Base-by-base conservation (phyloP, 257 asterid species). In the Solanum raphanifolium region DNA sequence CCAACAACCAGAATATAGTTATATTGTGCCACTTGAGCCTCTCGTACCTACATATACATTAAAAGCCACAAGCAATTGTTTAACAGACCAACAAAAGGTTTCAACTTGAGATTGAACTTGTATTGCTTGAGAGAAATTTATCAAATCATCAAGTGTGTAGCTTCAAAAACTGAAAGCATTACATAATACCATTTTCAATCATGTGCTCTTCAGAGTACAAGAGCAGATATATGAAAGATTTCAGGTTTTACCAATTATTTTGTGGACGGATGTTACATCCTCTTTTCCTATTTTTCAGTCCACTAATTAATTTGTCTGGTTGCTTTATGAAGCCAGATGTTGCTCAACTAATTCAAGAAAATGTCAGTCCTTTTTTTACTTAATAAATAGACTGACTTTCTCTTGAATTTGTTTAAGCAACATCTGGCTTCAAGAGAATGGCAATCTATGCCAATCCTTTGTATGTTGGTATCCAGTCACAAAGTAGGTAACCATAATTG, bases 1-100 rank as follows among this genome's bases (percentile, higher is more conserved):
- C 99, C 99, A 86, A 97, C 99, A 16, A 97, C 99, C 91, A 97
- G 89, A 85, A 97, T 97, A 89, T 92, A 96, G 94, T 97, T 97
- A 96, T 94, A 97, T 78, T 97, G 98, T 0, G 98, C 98, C 91
- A 95, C 6, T 87, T 97, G 98, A 91, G 99, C 99, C 94, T 97
- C 99, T 86, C 98, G 92, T 75, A 97, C 98, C 99, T 97, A 88
- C 86, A 93, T 52, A 82, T 31, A 48, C 43, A 29, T 48, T 5
- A 82, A 48, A 32, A 81, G 82, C 66, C 41, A 21, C 46, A 21
- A 48, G 46, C 46, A 69, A 48, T 65, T 13, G 81, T 46, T 79
- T 79, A 89, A 27, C 62, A 34, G 48, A n/a, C 72, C 71, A 74
- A 73, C 58, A 36, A 15, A 87, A 69, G 32, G 4, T 35, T 13